Percentiles rank a stretch among this genome's conserved stretches.
These are phyloP conservation scores for Fraxinus sp. DNA, from an alignment of 305 asterid genomes.

Conservation along the genomic window DNA sequence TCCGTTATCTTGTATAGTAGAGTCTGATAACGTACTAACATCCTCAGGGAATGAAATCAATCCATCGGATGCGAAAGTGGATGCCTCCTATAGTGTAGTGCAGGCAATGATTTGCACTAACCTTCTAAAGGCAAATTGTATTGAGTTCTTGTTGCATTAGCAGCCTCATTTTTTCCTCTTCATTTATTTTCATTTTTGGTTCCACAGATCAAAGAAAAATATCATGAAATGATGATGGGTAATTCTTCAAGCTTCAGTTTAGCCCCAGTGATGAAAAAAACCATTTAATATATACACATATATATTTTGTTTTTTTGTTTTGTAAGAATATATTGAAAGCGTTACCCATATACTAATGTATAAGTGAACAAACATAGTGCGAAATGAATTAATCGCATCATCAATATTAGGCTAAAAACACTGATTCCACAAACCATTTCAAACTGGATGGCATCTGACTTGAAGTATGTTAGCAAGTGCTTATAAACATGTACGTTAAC, in stretches of 20 bases:
- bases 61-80: background rate
- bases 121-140: background rate
- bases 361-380: background rate
- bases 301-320: background rate
- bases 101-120: background rate
- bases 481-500: background rate
- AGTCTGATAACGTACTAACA: background rate
- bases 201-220: background rate
- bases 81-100: background rate
- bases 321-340: background rate
- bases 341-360: background rate
- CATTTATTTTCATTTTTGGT: background rate
- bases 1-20: background rate
- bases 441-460: background rate
- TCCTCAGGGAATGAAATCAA: background rate
- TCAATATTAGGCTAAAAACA: background rate
- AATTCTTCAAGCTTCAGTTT: background rate
- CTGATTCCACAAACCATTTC: background rate
- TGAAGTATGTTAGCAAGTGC: background rate
- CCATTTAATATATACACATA: background rate
- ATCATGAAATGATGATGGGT: background rate
- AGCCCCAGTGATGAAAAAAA: background rate
- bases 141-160: background rate
- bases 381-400: background rate
- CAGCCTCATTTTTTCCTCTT: background rate